Evolutionary conservation across 257 asterid genomes (phyloP).

Genomic region (Avicennia marina): DNA sequence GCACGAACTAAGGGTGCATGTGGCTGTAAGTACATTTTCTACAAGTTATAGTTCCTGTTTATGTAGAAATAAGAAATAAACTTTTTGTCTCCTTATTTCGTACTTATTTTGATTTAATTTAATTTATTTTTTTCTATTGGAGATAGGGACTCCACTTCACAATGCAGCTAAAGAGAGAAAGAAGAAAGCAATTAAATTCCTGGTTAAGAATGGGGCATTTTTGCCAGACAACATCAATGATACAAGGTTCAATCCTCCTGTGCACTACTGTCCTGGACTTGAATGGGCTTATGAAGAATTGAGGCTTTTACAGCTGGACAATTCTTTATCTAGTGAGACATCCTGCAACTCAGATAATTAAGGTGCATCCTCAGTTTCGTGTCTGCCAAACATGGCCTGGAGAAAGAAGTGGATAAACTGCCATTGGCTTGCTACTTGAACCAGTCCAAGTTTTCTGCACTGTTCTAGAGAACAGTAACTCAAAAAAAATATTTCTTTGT

Average conservation of each 20-base stretch:
- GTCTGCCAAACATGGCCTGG: conserved; percentile 6
- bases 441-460: too few relatives aligned
- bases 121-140: not conserved
- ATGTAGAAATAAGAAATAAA: not conserved
- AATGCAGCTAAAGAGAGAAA: conserved; percentile 92
- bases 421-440: too few relatives aligned
- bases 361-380: conserved; percentile 16
- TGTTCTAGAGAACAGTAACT: not conserved
- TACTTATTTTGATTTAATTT: too few relatives aligned
- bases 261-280: conserved; percentile 94
- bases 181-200: conserved; percentile 71
- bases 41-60: not conserved
- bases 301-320: conserved; percentile 61
- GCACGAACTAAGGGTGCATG: conserved; percentile 98
- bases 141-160: conserved; percentile 96
- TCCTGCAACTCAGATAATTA: conserved; percentile 72
- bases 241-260: conserved; percentile 95
- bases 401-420: conserved; percentile 2
- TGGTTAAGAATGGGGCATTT: conserved; percentile 88
- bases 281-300: conserved; percentile 96
- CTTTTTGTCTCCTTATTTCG: not conserved
- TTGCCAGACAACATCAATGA: conserved; percentile 81
- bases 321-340: conserved; percentile 64
- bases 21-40: conserved; percentile 58
- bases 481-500: not conserved